Evolutionary conservation across 495 filamentous ascomycete genomes (phyloP).

Genomic region (Xylaria nigripes): DNA sequence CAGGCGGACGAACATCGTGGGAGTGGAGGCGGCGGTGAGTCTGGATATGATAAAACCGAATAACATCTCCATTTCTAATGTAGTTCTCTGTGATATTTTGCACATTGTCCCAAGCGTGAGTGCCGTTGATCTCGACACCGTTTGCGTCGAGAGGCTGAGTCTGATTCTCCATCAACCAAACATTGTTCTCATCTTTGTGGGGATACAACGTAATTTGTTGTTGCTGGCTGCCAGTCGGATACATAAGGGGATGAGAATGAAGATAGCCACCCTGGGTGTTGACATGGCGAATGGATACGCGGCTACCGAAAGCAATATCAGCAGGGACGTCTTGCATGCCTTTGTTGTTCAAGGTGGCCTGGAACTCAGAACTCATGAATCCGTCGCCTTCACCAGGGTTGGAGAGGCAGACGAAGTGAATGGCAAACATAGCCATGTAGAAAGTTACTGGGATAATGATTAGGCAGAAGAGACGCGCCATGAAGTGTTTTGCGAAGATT

Average conservation of each 20-base stretch:
- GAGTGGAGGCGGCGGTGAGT: conserved; percentile 90
- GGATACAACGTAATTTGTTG: conserved; percentile 98
- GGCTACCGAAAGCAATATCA: conserved; percentile 82
- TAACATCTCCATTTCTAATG: conserved; percentile 69
- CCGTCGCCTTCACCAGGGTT: conserved; percentile 97
- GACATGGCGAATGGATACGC: conserved; percentile 77
- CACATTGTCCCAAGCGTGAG: conserved; percentile 72
- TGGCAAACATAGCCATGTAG: conserved; percentile 91
- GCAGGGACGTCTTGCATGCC: conserved; percentile 90
- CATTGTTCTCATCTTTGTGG: conserved; percentile 98
- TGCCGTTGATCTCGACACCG: conserved; percentile 67
- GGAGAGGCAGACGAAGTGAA: conserved; percentile 85
- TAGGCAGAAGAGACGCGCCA: conserved; percentile 83
- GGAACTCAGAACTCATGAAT: conserved; percentile 99
- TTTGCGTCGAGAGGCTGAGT: conserved; percentile 77
- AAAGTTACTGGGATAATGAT: conserved; percentile 84
- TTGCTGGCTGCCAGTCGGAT: conserved; percentile 92
- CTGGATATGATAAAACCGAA: conserved; percentile 73
- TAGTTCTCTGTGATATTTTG: conserved; percentile 48
- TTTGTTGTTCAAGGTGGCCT: conserved; percentile 93
- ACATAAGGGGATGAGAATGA: conserved; percentile 96
- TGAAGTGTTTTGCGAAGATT: conserved; percentile 89
- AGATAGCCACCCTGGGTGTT: conserved; percentile 98
- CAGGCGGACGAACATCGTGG: conserved; percentile 92
- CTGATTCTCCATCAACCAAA: conserved; percentile 89